phyloP scores from a whole-genome alignment of 441 rosid genomes.

The Erodium texanum region DNA sequence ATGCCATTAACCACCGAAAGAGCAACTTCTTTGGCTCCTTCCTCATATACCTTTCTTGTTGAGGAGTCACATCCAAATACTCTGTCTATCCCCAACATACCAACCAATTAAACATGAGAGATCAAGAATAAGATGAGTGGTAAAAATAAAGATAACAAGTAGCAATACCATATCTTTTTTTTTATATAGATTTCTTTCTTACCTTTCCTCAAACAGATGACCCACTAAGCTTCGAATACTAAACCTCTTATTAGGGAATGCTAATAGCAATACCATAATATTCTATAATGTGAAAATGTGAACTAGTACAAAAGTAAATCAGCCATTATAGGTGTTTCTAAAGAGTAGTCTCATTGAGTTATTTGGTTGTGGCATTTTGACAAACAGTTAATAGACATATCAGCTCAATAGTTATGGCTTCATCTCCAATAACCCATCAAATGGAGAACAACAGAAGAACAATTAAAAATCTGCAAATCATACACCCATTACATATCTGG shows the following conservation, averaged over 20 bases:
- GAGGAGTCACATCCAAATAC: conserved; percentile 52
- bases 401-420: not conserved
- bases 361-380: not conserved
- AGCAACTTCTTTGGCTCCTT: conserved; percentile 76
- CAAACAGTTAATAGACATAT: not conserved
- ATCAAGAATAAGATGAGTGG: not conserved
- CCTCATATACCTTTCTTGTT: conserved; percentile 62
- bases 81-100: conserved; percentile 41
- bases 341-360: not conserved
- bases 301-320: not conserved
- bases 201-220: too few relatives aligned
- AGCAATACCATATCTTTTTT: too few relatives aligned
- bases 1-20: conserved; percentile 71
- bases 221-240: too few relatives aligned
- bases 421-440: not conserved
- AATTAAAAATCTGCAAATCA: not conserved
- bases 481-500: not conserved
- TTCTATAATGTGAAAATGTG: not conserved
- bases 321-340: not conserved
- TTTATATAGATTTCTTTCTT: too few relatives aligned
- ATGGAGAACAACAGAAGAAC: not conserved
- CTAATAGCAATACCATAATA: not conserved
- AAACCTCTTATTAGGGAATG: too few relatives aligned
- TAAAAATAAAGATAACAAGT: not conserved
- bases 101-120: conserved; percentile 5